Conservation (phyloP, 2,329 filamentous ascomycete genomes). For the Lanzia echinophila region DNA sequence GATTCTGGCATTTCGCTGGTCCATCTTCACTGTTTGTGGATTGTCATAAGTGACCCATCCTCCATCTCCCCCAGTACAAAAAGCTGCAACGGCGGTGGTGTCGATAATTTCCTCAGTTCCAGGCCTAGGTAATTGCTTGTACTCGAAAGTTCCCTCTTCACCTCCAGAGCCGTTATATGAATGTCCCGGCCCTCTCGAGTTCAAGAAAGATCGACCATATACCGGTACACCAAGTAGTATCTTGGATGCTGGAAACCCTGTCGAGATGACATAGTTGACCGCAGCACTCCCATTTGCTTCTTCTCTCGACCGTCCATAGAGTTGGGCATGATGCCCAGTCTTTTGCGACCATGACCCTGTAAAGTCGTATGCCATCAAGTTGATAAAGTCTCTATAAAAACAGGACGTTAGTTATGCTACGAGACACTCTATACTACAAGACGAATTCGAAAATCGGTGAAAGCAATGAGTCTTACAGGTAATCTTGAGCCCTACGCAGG, state of each 20-base stretch:
- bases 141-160: conserved; percentile 67
- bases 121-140: conserved; percentile 57
- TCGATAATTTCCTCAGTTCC: conserved; percentile 62
- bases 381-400: conserved; percentile 53
- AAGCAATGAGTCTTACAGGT: conserved; percentile 39
- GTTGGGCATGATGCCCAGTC: conserved; percentile 69
- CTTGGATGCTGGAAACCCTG: conserved; percentile 63
- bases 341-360: conserved; percentile 61
- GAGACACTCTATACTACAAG: neutral
- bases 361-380: conserved; percentile 78
- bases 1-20: too few species aligned
- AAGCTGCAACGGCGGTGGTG: conserved; percentile 60
- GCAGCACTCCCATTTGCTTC: conserved; percentile 60
- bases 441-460: neutral
- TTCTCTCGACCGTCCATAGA: conserved; percentile 48
- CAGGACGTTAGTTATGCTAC: neutral
- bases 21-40: conserved; percentile 66
- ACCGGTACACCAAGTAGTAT: conserved; percentile 70
- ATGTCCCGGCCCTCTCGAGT: conserved; percentile 58
- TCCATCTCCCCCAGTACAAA: conserved; percentile 64
- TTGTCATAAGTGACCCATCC: conserved; percentile 79
- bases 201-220: conserved; percentile 69
- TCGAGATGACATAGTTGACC: conserved; percentile 57
- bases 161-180: conserved; percentile 48
- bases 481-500: conserved; percentile 52